Base-by-base conservation (phyloP, 2,329 filamentous ascomycete genomes). In the Talaromyces amestolkiae region DNA sequence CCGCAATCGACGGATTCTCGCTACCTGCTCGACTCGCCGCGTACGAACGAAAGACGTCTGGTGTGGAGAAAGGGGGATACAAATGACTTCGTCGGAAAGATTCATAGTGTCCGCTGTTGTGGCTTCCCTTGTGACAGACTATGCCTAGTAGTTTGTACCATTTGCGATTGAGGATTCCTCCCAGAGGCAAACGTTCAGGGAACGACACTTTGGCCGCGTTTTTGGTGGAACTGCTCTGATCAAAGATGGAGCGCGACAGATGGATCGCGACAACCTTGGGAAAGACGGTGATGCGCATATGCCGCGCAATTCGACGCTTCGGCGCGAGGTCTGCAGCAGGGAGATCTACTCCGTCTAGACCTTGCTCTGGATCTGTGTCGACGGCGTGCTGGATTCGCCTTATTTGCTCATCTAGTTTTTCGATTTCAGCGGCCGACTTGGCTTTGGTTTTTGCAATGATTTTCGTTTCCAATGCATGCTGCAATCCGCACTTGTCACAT, bases 91-190 rank as follows among this genome's bases (percentile, higher is more conserved):
- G 87, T 39, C 95, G 86, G 77, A 98, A 98, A 0, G 93, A 94
- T 77, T 99, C 95, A 79, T 99, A 99, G 75, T 99, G 95, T 0
- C 95, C 95, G 72, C 93, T 97, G 74, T 97, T 90, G 76, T 99
- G 95, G 68, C 91, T 96, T 43, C 95, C 95, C 73, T 96, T 96
- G 75, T 99, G 95, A 24, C 92, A 96, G 41, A 99, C 92, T 41
- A 96, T 87, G 13, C 90, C 92, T 0, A 96, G 85, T 5, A 99
- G 83, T 72, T 89, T 92, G 78, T 97, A 99, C 74, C 86, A 90
- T 69, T 88, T 90, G 72, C 90, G 88, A 65, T 90, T 86, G 51
- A 95, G 79, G 27, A 98, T 81, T 0, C 92, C 88, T 1, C 95
- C 95, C 3, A 99, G 81, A 0, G 91, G 87, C 2, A 99, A 79